phyloP scores from a whole-genome alignment of 306 rosid genomes.

The Myrica gale region DNA sequence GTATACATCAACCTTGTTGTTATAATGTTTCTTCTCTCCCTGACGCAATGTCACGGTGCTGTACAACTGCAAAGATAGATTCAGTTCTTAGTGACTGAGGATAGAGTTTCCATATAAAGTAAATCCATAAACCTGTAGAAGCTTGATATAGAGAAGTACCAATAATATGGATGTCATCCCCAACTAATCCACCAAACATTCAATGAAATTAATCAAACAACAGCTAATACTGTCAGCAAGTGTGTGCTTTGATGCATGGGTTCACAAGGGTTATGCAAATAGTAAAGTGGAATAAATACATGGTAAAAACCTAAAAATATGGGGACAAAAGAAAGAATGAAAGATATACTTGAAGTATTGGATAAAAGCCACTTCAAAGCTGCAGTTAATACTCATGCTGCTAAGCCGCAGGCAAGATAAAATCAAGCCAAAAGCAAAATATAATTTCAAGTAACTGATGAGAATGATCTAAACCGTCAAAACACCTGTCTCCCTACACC shows the following conservation, averaged over 20 bases:
- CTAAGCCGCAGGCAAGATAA: not conserved
- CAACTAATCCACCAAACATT: not conserved
- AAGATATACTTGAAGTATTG: not conserved
- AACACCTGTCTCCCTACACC: not conserved
- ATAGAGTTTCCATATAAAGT: not conserved
- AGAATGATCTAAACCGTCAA: not conserved
- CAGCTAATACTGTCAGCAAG: not conserved
- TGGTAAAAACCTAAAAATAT: not conserved
- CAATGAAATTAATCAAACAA: not conserved
- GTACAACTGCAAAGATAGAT: constrained; percentile 59
- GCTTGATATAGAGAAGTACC: not conserved
- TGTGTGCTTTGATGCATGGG: not conserved
- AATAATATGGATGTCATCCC: not conserved
- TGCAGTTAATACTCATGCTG: not conserved
- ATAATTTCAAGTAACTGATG: not conserved
- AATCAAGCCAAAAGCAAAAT: not conserved
- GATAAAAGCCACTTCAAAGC: not conserved
- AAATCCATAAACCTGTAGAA: constrained; percentile 6
- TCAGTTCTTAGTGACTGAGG: not conserved
- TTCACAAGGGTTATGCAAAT: not conserved
- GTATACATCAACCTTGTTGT: constrained; percentile 94
- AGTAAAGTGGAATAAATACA: not conserved
- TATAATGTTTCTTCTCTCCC: constrained; percentile 98
- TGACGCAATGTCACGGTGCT: constrained; percentile 96
- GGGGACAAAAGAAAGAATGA: not conserved